Evolutionary conservation across 176 grass and related monocot genomes (phyloP).

Genomic region (Guadua angustifolia): DNA sequence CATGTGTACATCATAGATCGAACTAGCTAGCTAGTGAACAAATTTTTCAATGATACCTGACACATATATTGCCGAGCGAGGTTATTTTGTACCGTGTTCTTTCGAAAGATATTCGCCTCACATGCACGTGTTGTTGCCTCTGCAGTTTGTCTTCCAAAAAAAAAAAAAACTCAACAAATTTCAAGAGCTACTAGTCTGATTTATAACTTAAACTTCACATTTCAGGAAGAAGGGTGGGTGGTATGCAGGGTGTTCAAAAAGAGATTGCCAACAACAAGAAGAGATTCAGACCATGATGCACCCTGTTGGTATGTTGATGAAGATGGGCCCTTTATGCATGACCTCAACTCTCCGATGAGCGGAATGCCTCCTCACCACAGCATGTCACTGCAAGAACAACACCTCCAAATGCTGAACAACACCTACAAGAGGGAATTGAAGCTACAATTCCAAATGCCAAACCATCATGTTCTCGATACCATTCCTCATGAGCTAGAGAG

Average conservation of each 20-base stretch:
- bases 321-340: constrained; percentile 68
- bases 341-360: constrained; percentile 66
- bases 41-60: no score
- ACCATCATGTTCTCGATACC: constrained; percentile 54
- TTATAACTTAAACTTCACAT: neutral
- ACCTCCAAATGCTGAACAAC: constrained; percentile 59
- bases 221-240: constrained; percentile 99
- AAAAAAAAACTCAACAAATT: no score
- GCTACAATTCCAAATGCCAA: constrained; percentile 69
- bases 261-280: constrained; percentile 70
- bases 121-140: no score
- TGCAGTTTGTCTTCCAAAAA: no score
- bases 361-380: constrained; percentile 52
- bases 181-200: no score
- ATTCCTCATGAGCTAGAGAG: constrained; percentile 71
- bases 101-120: no score
- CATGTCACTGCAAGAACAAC: constrained; percentile 65
- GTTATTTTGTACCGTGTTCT: no score
- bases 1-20: neutral
- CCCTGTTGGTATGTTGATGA: constrained; percentile 87
- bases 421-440: constrained; percentile 67
- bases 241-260: constrained; percentile 97
- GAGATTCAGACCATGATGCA: constrained; percentile 64
- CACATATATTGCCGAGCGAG: no score
- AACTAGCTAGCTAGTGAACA: no score